Conservation (phyloP, 805 yeast species). For the Schizosaccharomyces osmophilus region DNA sequence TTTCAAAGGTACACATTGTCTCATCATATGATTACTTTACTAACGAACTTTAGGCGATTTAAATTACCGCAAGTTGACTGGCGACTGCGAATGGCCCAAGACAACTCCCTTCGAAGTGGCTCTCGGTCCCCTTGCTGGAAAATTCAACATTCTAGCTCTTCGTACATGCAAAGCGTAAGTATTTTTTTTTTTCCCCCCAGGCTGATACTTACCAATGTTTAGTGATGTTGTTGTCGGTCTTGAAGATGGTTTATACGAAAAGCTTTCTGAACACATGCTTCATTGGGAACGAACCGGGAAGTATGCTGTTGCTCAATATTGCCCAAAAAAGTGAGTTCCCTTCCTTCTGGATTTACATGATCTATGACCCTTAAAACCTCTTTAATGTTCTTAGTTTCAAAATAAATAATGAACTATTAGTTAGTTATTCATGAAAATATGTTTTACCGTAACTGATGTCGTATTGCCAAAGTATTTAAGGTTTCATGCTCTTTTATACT, state of each 20-base stretch:
- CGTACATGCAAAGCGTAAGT: constrained; percentile 68
- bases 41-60: constrained; percentile 84
- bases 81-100: constrained; percentile 70
- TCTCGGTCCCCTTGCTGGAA: constrained; percentile 35
- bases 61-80: constrained; percentile 82
- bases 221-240: constrained; percentile 28
- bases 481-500: too few relatives aligned
- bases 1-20: neutral
- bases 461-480: too few relatives aligned
- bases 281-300: neutral
- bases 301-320: neutral
- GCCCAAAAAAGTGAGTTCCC: neutral
- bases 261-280: neutral
- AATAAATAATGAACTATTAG: too few relatives aligned
- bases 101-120: constrained; percentile 52
- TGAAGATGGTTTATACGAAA: neutral
- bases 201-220: too few relatives aligned
- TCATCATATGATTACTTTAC: neutral
- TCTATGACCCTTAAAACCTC: neutral
- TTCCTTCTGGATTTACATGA: neutral
- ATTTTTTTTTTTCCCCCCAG: too few relatives aligned
- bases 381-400: too few relatives aligned
- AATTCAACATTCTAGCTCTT: constrained; percentile 41
- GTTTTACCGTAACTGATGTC: too few relatives aligned
- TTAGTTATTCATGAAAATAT: too few relatives aligned